Conservation (phyloP, 192 early-diverging fungal species). For the Globomyces pollinis-pini region DNA sequence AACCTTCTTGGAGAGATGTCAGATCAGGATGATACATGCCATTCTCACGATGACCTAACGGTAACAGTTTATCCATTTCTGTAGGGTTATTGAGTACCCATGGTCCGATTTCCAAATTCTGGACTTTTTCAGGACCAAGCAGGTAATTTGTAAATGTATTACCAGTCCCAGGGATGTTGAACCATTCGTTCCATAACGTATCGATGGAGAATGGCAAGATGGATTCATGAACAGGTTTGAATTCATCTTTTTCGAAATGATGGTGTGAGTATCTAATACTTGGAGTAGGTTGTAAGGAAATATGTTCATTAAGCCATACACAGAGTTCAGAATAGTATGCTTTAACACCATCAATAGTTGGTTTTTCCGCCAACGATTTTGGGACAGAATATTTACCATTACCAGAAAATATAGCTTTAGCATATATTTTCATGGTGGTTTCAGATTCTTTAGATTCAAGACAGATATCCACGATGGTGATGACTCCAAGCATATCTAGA, state of each 20-base stretch:
- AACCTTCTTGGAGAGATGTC: neutral
- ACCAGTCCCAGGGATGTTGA: neutral
- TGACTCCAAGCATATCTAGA: neutral
- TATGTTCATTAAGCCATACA: too few species aligned
- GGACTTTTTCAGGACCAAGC: neutral
- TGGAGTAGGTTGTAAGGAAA: too few species aligned
- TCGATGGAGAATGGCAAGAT: neutral
- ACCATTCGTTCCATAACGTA: conserved; percentile 1
- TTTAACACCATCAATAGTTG: conserved; percentile 1
- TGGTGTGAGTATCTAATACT: too few species aligned
- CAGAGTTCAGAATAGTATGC: conserved; percentile 1
- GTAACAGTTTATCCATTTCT: neutral
- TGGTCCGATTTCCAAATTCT: neutral
- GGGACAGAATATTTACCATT: conserved; percentile 4
- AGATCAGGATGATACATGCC: neutral
- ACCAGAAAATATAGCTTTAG: conserved; percentile 1
- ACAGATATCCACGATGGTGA: neutral
- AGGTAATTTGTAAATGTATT: neutral
- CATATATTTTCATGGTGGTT: neutral
- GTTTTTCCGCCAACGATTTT: conserved; percentile 6
- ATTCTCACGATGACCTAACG: neutral
- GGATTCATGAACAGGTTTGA: neutral
- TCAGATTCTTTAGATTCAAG: neutral
- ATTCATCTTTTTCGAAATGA: neutral
- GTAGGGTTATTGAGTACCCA: neutral